Conservation (phyloP, 2,329 filamentous ascomycete genomes). For the Cercospora zeina region DNA sequence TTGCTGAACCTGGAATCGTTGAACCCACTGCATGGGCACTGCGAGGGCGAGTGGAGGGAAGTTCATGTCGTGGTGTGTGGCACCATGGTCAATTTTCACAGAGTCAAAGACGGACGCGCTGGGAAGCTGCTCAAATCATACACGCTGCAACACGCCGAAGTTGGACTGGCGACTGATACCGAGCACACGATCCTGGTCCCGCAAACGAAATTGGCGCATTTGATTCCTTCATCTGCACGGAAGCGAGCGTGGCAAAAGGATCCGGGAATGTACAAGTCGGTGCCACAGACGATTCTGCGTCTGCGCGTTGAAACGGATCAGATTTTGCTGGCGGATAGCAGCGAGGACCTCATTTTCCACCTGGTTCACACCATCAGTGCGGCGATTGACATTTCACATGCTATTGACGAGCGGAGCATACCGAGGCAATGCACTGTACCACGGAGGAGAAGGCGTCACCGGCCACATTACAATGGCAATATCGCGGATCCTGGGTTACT, state of each 20-base stretch:
- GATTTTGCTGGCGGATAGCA: slow-evolving; percentile 66
- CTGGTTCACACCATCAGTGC: slow-evolving; percentile 70
- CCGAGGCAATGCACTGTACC: slow-evolving; percentile 51
- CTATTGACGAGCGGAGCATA: slow-evolving; percentile 66
- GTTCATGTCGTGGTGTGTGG: slow-evolving; percentile 66
- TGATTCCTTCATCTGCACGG: slow-evolving; percentile 46
- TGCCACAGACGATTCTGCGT: slow-evolving; percentile 64
- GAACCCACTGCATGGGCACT: slow-evolving; percentile 36
- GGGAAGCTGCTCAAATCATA: slow-evolving; percentile 66
- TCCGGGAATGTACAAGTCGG: slow-evolving; percentile 49
- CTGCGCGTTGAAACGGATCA: slow-evolving; percentile 72
- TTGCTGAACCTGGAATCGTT: slow-evolving; percentile 40
- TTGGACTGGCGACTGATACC: slow-evolving; percentile 72
- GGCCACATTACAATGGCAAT: slow-evolving; percentile 38
- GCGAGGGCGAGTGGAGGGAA: slow-evolving; percentile 40
- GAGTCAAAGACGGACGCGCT: slow-evolving; percentile 58
- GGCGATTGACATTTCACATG: slow-evolving; percentile 70
- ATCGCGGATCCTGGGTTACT: slow-evolving; percentile 44
- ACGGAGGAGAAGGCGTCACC: slow-evolving; percentile 43
- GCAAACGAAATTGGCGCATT: slow-evolving; percentile 48
- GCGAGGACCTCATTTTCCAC: slow-evolving; percentile 64
- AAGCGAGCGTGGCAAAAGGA: slow-evolving; percentile 48
- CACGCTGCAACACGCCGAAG: slow-evolving; percentile 71
- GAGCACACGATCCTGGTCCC: slow-evolving; percentile 56
- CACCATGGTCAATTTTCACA: slow-evolving; percentile 66